Base-by-base conservation (phyloP, 139 green algal genomes). In the Chloropicon primus region DNA sequence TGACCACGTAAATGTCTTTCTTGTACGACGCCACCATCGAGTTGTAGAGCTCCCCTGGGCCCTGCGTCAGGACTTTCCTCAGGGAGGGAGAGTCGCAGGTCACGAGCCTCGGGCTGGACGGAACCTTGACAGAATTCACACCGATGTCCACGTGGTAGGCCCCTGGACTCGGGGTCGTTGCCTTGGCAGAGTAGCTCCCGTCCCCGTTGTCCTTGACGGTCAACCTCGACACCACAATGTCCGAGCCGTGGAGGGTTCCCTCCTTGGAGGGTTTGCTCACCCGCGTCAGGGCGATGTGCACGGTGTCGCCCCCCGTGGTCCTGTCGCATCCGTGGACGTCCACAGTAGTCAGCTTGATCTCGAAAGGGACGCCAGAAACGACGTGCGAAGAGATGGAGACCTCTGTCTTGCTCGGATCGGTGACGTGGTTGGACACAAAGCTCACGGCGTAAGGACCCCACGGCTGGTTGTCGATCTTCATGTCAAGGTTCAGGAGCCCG, bases 231-330 rank as follows among this genome's bases (percentile, higher is more conserved):
- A 72, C 25, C 10, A 77, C n/a, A 22, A 53, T 28, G 27, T 81
- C 77, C 17, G 24, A 2, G 27, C 77, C 77, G 22, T 25, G n/a
- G 2, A 81, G 78, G 2, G 25, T 23, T 23, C 76, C 76, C 27
- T 24, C 22, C 24, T 24, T 28, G 27, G 25, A 2, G 24, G 73
- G 73, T 28, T 76, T 23, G 71, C n/a, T 28, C 23, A 72, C 72
- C 62, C 77, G 54, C 1, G 77, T 81, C 24, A 81, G 77, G 26
- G 76, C 62, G 62, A 77, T 71, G 0, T 81, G 71, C 27, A 77
- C 75, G 10, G n/a, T 2, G 72, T 81, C 77, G 71, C 71, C 77
- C 10, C 77, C 77, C 24, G 77, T 72, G 54, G 62, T 81, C 24
- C 77, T 72, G n/a, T 71, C 21, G 77, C 77, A 81, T 5, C 77